Evolutionary conservation across 768 basidiomycete species (phyloP).

Genomic region (Lentinula sp.): DNA sequence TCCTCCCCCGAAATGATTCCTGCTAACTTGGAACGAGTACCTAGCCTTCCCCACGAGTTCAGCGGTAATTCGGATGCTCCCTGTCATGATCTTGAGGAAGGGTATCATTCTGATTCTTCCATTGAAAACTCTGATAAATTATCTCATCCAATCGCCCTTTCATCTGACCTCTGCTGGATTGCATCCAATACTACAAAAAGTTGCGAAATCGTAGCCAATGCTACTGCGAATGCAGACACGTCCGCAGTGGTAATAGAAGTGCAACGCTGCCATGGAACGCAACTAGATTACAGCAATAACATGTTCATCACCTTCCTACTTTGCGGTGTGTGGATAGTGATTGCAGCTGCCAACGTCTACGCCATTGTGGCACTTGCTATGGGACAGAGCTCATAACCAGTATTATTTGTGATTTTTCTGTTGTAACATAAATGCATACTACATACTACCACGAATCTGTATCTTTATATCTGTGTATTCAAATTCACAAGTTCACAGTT

Average conservation of each 20-base stretch:
- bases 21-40: neutral
- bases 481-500: too few relatives aligned
- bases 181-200: neutral
- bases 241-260: conserved; percentile 12
- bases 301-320: conserved; percentile 45
- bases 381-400: conserved; percentile 16
- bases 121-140: neutral
- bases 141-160: neutral
- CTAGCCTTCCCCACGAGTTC: neutral
- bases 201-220: neutral
- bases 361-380: conserved; percentile 58
- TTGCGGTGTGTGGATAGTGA: conserved; percentile 54
- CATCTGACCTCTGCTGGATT: neutral
- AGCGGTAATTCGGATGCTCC: neutral
- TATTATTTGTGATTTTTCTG: too few relatives aligned
- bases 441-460: too few relatives aligned
- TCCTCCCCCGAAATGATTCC: neutral
- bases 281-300: conserved; percentile 62
- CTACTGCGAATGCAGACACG: conserved; percentile 6
- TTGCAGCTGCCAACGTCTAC: conserved; percentile 71
- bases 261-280: conserved; percentile 22
- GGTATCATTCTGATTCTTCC: neutral
- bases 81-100: neutral
- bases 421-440: too few relatives aligned
- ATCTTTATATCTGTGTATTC: too few relatives aligned